A percentile compares a stretch with the other conserved stretches of the same genome.
Conservation (phyloP, 2,329 filamentous ascomycete species). For the Pseudogymnoascus sp. region DNA sequence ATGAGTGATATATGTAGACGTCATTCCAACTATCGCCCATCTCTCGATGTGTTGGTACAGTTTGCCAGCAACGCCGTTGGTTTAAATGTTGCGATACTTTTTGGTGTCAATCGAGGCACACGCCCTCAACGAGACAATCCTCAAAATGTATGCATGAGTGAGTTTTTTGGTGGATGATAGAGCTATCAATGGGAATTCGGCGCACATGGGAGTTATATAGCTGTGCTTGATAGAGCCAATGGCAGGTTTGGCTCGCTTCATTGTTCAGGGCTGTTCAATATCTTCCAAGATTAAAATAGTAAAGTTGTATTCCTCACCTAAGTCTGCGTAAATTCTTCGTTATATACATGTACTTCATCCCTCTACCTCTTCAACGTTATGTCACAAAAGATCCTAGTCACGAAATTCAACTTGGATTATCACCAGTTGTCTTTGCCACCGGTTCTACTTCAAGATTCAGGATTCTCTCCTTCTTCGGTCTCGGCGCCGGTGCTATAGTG, state of each 20-base stretch:
- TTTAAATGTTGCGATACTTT: background rate
- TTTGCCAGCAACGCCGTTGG: background rate
- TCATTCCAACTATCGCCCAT: background rate
- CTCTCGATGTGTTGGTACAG: background rate
- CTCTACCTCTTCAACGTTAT: background rate
- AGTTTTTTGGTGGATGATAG: too few relatives aligned
- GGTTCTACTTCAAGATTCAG: constrained; percentile 28
- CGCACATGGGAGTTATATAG: background rate
- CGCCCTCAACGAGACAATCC: background rate
- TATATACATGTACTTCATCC: background rate
- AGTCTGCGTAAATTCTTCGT: background rate
- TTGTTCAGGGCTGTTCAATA: background rate
- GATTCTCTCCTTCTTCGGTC: constrained; percentile 27
- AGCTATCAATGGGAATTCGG: background rate
- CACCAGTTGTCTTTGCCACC: background rate
- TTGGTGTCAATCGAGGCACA: background rate
- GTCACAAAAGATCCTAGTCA: background rate
- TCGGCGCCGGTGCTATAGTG: constrained; percentile 26
- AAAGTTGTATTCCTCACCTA: background rate
- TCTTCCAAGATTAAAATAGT: background rate
- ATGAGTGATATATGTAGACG: background rate
- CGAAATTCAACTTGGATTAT: background rate
- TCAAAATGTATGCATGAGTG: background rate
- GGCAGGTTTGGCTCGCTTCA: background rate
- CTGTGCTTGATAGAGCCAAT: background rate